A percentile compares a stretch with the other conserved stretches of the same genome.
Evolutionary conservation across 2,329 filamentous ascomycete species (phyloP).

Genomic region (Penicillium sp.): DNA sequence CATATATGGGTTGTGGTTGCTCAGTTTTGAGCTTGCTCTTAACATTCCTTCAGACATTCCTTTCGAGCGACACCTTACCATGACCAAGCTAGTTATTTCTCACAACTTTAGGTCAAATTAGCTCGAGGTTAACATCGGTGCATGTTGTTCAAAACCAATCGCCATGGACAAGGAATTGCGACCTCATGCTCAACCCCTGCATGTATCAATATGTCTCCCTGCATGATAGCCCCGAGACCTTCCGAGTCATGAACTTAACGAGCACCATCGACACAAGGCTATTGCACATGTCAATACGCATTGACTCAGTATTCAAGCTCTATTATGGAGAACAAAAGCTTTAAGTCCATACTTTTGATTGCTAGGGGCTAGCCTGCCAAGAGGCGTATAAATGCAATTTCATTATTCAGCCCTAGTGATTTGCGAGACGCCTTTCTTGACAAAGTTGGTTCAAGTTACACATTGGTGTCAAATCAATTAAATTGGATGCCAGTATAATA

Average conservation of each 20-base stretch:
- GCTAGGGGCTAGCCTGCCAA: no score
- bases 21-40: neutral
- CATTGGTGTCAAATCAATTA: no score
- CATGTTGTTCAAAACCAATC: neutral
- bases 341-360: no score
- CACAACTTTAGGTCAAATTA: neutral
- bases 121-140: neutral
- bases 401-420: neutral
- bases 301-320: no score
- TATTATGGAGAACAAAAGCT: no score
- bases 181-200: neutral
- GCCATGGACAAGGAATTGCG: neutral
- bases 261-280: neutral
- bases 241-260: neutral
- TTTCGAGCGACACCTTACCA: no score
- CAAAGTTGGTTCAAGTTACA: no score
- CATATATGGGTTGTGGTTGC: neutral
- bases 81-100: no score
- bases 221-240: neutral
- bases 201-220: neutral
- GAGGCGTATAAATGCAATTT: no score
- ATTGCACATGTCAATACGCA: neutral
- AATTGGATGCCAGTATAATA: no score
- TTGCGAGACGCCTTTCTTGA: no score
- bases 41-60: neutral